Evolutionary conservation across 1,139 yeast genomes (phyloP), one percentile per base, ranked within the genome.

Genomic region (Candida glucosophila): DNA sequence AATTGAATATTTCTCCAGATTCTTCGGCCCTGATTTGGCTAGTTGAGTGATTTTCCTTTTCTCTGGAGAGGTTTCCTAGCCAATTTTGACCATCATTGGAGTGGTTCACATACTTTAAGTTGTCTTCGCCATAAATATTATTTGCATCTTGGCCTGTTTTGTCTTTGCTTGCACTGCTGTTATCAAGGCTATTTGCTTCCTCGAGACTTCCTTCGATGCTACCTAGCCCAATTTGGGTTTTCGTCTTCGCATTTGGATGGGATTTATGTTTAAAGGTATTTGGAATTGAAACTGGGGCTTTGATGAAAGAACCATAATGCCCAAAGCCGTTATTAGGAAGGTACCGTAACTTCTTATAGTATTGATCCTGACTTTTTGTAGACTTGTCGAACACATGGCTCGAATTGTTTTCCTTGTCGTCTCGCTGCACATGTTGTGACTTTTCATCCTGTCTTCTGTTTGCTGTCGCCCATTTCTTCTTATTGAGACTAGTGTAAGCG

Each of bases 231-330:
- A 58, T 41, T 12, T 41, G 43, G 4, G 48, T 34, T 36, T 62
- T 64, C 1, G 70, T 56, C 29, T 44, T 53, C 14, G 71, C 71
- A 36, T 62, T 64, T 6, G 70, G 68, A 35, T 60, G 67, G 7
- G 65, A 56, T 33, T 63, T 64, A 37, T 62, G 54, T 30, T 61
- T 55, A 46, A 64, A 64, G 1, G 71, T 64, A 35, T 64, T 64
- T 15, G 71, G 70, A 12, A 60, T 57, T 3, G 67, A 58, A 7
- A 40, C 43, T 3, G 52, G 35, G n/a, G n/a, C n/a, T n/a, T n/a
- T n/a, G n/a, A n/a, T n/a, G n/a, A n/a, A n/a, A 3, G 54, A 49
- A 6, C 56, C 47, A 12, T 19, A 23, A 19, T 29, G 21, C 12
- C 47, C 43, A 33, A 62, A 63, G 12, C 53, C 55, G 4, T 38